Evolutionary conservation across 441 rosid genomes (phyloP), one percentile per base, ranked within the genome.

Genomic region (Populus hybrid): DNA sequence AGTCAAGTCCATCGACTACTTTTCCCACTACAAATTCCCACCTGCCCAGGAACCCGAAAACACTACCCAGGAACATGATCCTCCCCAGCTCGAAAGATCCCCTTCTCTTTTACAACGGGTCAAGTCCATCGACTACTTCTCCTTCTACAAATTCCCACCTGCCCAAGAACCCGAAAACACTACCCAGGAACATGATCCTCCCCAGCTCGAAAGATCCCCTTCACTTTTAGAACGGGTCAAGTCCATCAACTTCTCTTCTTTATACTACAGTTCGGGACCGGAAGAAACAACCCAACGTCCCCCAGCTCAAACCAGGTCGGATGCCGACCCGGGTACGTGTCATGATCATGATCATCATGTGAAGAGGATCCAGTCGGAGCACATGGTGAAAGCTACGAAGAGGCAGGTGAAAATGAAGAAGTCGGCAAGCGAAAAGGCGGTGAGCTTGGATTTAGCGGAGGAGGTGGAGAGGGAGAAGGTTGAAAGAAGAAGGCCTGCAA

Each of bases 401-500:
- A 78, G n/a, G 61, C 42, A 20, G 75, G 84, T 80, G 81, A 85
- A 76, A 82, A 79, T 93, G 90, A 90, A 78, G 88, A 93, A 84
- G 85, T 90, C 94, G 3, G 90, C 86, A n/a, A 93, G 97, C 80
- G 90, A 84, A 82, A 89, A 79, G 78, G 74, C 71, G 28, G 81
- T 80, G 56, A 18, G 63, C 20, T 83, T 73, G 64, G 23, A 65
- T 56, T 36, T 33, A 63, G 56, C 20, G 16, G 72, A 4, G n/a
- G 75, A 50, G 26, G 83, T 23, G 24, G 80, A 61, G 14, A 74
- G 61, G 67, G 92, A 88, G 53, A 76, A 74, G 14, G 74, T 77
- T 56, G 95, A 89, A 45, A 80, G 77, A 80, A 80, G 89, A 26
- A 79, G 88, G 64, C 89, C 92, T 20, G 86, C 83, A 70, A 88